Base-by-base conservation (phyloP, 2,329 filamentous ascomycete species). In the Neurospora sp. region DNA sequence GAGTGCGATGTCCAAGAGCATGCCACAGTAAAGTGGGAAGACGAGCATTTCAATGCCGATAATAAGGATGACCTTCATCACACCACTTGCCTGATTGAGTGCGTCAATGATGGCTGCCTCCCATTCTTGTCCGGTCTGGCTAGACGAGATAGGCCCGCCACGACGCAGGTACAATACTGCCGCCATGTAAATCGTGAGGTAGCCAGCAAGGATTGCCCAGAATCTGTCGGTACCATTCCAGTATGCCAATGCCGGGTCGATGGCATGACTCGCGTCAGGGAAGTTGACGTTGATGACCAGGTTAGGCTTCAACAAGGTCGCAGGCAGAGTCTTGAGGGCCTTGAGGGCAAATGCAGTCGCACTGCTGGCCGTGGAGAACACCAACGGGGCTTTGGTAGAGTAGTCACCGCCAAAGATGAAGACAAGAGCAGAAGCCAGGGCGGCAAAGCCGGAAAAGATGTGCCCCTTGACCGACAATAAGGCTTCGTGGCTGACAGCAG, bases 11-110 rank as follows among this genome's bases (percentile, higher is more conserved):
- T 99, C 96, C 40, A 99, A 88, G 1, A 99, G 86, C 41, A 97
- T 84, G 5, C 96, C 96, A 76, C 96, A 99, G 79, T 99, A 99
- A 1, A 99, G 84, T 0, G 96, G 96, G 77, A 99, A 99, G 6
- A 94, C 89, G 41, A 99, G 89, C 96, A 99, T 99, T 82, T 99
- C 96, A 75, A 99, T 99, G 73, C 94, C 96, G 74, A 99, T 99
- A 76, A 99, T 98, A 71, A 98, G 83, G 67, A 99, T 97, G 28
- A 99, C 96, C 80, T 99, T 99, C 84, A 97, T 89, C 10, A 99
- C 95, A 15, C 96, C 96, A 57, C 96, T 96, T 66, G 96, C 96
- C 83, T 99, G 96, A 73, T 93, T 90, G 28, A 99, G 84, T 1
- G 90, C 86, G 73, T 98, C 95, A 33, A 95, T 90, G 57, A 97